Conservation (phyloP, 345 rosid genomes). For the Lumnitzera racemosa region DNA sequence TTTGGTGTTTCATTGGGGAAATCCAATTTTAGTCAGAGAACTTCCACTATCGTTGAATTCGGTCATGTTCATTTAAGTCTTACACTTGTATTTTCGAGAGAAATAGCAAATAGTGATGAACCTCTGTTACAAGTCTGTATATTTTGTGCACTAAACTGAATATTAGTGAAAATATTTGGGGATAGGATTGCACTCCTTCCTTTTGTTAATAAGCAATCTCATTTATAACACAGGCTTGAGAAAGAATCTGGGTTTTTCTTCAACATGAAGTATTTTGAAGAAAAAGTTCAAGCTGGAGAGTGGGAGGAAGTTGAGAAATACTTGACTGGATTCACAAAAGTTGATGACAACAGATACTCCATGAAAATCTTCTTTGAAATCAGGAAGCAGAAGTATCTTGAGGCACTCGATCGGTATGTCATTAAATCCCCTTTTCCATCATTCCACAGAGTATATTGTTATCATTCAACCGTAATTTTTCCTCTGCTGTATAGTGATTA, state of each 20-base stretch:
- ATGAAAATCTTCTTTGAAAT: slow-evolving; percentile 89
- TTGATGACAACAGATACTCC: slow-evolving; percentile 63
- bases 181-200: neutral
- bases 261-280: slow-evolving; percentile 67
- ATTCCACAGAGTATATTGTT: neutral
- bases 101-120: too few relatives aligned
- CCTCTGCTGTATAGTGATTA: slow-evolving; percentile 7
- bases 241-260: slow-evolving; percentile 65
- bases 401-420: slow-evolving; percentile 71
- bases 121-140: too few relatives aligned
- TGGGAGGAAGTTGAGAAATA: slow-evolving; percentile 75
- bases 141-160: too few relatives aligned
- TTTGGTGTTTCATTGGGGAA: too few relatives aligned
- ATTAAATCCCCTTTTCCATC: neutral
- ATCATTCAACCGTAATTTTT: slow-evolving; percentile 56
- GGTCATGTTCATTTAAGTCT: too few relatives aligned
- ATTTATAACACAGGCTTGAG: slow-evolving; percentile 41
- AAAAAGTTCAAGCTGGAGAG: slow-evolving; percentile 67
- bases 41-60: too few relatives aligned
- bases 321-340: slow-evolving; percentile 59
- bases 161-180: too few relatives aligned
- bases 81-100: too few relatives aligned
- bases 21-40: too few relatives aligned
- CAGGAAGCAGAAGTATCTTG: slow-evolving; percentile 86
- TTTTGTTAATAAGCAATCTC: neutral